These are phyloP conservation scores for Leishmania guyanensis DNA, from an alignment of 208 protist genomes.

Conservation along the genomic window DNA sequence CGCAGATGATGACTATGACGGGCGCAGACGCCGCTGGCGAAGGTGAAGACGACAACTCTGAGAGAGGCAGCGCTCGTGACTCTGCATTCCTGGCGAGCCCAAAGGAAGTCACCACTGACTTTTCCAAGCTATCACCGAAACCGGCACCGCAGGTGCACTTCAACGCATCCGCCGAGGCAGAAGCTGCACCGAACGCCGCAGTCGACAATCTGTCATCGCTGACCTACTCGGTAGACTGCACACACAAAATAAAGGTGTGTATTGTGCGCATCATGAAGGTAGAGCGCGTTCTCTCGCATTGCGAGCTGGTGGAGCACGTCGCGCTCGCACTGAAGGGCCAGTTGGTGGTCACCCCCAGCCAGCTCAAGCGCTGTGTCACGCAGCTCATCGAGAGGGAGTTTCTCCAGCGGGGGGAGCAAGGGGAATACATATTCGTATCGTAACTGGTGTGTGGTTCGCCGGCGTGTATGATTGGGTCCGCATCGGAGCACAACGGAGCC, in stretches of 20 bases:
- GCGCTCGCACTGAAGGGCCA: slow-evolving; percentile 23
- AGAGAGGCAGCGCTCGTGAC: neutral
- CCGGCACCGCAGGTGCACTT: neutral
- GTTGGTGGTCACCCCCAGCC: slow-evolving; percentile 33
- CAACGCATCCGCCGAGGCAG: neutral
- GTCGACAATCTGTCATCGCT: slow-evolving; percentile 6
- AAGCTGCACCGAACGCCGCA: neutral
- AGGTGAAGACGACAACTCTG: neutral
- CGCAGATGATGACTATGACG: slow-evolving; percentile 20
- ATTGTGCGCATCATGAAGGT: slow-evolving; percentile 68
- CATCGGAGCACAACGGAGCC: neutral
- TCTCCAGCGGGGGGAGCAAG: slow-evolving; percentile 39
- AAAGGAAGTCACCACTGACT: neutral
- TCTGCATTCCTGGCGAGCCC: neutral
- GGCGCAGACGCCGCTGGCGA: slow-evolving; percentile 13
- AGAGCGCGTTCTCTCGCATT: slow-evolving; percentile 38
- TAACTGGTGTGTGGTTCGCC: slow-evolving; percentile 15
- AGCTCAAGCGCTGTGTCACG: slow-evolving; percentile 57
- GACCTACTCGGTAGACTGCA: slow-evolving; percentile 20
- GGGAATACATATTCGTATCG: slow-evolving; percentile 52
- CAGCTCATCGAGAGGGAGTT: slow-evolving; percentile 71
- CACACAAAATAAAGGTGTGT: slow-evolving; percentile 52
- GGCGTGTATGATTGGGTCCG: neutral
- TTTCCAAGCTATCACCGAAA: neutral
- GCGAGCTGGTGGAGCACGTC: slow-evolving; percentile 39